Evolutionary conservation across 2,329 filamentous ascomycete species (phyloP), one percentile per base, ranked within the genome.

Genomic region (Hymenoscyphus linearis): DNA sequence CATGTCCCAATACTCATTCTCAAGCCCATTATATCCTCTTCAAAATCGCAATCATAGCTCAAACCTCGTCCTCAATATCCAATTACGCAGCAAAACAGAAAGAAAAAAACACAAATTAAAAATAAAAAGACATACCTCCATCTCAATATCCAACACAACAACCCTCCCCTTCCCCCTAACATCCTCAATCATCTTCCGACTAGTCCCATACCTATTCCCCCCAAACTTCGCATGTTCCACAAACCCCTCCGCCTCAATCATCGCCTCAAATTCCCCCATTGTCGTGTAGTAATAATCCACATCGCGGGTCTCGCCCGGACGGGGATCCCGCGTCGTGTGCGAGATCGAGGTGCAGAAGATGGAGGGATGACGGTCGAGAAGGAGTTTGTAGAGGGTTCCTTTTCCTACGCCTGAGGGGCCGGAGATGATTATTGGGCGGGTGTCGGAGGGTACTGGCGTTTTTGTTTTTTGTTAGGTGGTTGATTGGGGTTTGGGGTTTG

Each of bases 111-210:
- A n/a, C n/a, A n/a, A n/a, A n/a, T n/a, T n/a, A n/a, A n/a, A n/a
- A n/a, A n/a, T n/a, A n/a, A n/a, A n/a, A n/a, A n/a, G n/a, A 66
- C 77, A 36, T 73, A 88, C 87, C 84, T 96, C 92, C 91, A 97
- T 96, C 81, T 97, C 93, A 73, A 97, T 98, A 74, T 98, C 93
- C 68, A 97, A 79, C 55, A 97, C 86, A 64, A 93, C 93, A 50
- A 92, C 85, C 70, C 82, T 82, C 18, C 86, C 88, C 76, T 87
- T 85, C 63, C 84, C 82, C 2, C 83, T 83, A 74, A 93, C 86
- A 70, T 90, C 85, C 74, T 87, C 83, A 65, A 96, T 91, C 31
- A 91, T 91, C 75, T 82, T 80, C 71, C 91, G 86, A 73, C 85
- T 90, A 4, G 92, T 96, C 60, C 93, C 93, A 77, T 97, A 97